These are phyloP conservation scores for Cladophialophora carrionii DNA, from an alignment of 2,329 filamentous ascomycete genomes.

Conservation along the genomic window DNA sequence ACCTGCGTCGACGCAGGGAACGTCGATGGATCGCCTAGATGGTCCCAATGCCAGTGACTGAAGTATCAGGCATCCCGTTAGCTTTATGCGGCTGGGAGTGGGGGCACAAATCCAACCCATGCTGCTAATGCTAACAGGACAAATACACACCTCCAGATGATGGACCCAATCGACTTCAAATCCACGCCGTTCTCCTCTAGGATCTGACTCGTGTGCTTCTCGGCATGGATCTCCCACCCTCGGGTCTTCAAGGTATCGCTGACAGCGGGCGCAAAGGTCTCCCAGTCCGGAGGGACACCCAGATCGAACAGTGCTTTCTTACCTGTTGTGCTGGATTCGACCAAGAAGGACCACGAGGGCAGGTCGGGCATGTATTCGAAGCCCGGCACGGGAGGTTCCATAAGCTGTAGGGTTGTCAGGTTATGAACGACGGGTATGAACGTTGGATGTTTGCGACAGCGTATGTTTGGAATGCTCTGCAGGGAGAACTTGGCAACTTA, in stretches of 20 bases:
- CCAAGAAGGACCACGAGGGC: constrained; percentile 47
- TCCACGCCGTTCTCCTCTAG: constrained; percentile 32
- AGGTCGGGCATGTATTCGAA: constrained; percentile 27
- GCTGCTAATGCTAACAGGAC: background rate
- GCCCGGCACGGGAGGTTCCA: constrained; percentile 24
- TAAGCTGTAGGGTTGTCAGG: constrained; percentile 4
- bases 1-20: constrained; percentile 47
- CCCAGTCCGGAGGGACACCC: constrained; percentile 39
- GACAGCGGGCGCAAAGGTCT: constrained; percentile 20
- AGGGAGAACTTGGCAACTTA: background rate
- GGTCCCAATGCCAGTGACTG: constrained; percentile 37
- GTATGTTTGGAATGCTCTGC: background rate
- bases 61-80: background rate
- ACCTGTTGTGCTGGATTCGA: constrained; percentile 48
- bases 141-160: constrained; percentile 21
- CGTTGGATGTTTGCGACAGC: background rate
- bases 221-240: constrained; percentile 25
- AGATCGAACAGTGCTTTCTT: constrained; percentile 46
- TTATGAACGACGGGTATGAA: background rate
- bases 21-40: constrained; percentile 31
- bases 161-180: constrained; percentile 19
- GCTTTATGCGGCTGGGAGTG: background rate
- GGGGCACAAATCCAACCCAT: background rate
- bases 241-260: background rate
- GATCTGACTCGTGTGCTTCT: constrained; percentile 34